These are phyloP conservation scores for Acacia concinna DNA, from an alignment of 331 rosid genomes.

Conservation along the genomic window DNA sequence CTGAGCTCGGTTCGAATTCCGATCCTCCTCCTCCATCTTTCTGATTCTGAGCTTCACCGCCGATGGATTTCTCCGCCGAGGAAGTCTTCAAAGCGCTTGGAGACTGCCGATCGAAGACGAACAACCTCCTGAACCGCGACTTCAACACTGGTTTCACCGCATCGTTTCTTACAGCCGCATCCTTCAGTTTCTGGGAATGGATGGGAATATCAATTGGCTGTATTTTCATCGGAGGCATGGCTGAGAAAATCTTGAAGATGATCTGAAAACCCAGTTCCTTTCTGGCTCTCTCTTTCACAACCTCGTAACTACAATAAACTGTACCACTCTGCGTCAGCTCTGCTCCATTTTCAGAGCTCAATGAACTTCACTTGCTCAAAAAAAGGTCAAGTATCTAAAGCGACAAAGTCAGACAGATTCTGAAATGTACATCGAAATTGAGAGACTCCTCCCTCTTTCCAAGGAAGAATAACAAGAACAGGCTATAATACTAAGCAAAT, in stretches of 20 bases:
- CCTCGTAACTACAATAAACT: neutral
- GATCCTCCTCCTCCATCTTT: constrained; percentile 43
- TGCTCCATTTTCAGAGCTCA: constrained; percentile 35
- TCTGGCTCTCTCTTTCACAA: neutral
- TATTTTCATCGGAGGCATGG: constrained; percentile 81
- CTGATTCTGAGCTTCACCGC: constrained; percentile 30
- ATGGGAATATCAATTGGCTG: constrained; percentile 64
- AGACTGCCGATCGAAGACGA: constrained; percentile 67
- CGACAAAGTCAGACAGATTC: constrained; percentile 31
- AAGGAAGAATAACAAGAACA: neutral
- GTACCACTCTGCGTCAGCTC: constrained; percentile 28
- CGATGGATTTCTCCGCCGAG: constrained; percentile 52
- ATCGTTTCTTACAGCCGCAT: constrained; percentile 49
- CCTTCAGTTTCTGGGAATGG: constrained; percentile 54
- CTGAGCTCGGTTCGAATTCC: constrained; percentile 82
- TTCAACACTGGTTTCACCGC: constrained; percentile 61
- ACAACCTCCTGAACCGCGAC: constrained; percentile 68
- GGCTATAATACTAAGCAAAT: neutral
- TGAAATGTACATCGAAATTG: constrained; percentile 21
- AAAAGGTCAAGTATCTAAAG: constrained; percentile 22
- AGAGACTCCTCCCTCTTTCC: neutral
- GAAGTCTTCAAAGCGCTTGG: constrained; percentile 58
- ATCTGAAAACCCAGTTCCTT: constrained; percentile 1
- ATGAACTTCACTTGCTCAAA: neutral
- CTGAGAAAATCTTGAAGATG: constrained; percentile 13